Conservation (phyloP, 169 alveolate genomes). For the Cryptosporidium bovis region DNA sequence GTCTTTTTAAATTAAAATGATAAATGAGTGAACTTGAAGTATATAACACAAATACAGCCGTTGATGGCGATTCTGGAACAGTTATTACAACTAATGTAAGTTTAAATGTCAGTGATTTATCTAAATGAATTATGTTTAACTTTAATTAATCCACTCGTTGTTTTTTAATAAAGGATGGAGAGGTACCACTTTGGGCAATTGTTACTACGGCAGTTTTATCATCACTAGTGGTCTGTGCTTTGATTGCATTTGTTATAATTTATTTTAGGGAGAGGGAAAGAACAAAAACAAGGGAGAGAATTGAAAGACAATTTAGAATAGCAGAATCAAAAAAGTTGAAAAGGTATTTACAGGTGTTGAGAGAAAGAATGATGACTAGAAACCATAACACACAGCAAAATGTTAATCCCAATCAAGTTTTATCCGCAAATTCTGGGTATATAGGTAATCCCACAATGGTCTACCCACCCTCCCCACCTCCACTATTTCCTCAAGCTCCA, state of each 20-base stretch:
- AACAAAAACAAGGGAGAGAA: constrained; percentile 65
- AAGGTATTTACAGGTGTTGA: constrained; percentile 36
- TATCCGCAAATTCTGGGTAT: constrained; percentile 18
- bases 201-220: constrained; percentile 35
- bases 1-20: constrained; percentile 17
- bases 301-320: constrained; percentile 67
- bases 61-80: neutral
- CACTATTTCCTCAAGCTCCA: neutral
- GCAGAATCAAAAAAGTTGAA: constrained; percentile 59
- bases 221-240: constrained; percentile 17
- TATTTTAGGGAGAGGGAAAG: constrained; percentile 65
- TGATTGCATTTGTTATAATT: constrained; percentile 42
- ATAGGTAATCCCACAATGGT: constrained; percentile 1
- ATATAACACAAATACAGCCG: neutral
- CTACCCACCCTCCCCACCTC: constrained; percentile 33
- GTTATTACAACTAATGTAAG: constrained; percentile 5
- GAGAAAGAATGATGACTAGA: constrained; percentile 71
- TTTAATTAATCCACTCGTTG: too few relatives aligned
- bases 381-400: constrained; percentile 6
- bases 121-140: too few relatives aligned
- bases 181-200: constrained; percentile 68
- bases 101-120: neutral
- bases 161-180: neutral
- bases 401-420: neutral
- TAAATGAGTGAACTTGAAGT: constrained; percentile 45